Base-by-base conservation (phyloP, 2,329 filamentous ascomycete genomes). In the Penicillium digitatum region DNA sequence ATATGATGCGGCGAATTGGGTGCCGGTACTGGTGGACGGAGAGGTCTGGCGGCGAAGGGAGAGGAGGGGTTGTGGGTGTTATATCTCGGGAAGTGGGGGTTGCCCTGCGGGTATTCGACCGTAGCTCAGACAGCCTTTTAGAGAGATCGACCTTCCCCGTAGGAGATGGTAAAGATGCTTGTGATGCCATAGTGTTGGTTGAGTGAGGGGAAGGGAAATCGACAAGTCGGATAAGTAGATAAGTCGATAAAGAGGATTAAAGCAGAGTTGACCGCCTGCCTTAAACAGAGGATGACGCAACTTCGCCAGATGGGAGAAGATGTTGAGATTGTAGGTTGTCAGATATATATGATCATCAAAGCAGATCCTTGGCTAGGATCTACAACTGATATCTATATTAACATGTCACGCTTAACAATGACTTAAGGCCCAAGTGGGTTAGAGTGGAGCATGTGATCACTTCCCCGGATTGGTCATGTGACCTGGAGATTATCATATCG, bases 1-100 rank as follows among this genome's bases (percentile, higher is more conserved):
- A 93, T 12, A 99, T 77, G 49, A 99, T 97, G 9, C 92, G 84
- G 57, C 92, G 83, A 12, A 80, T 82, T 0, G 94, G 94, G 6
- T 77, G 77, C 55, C 79, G 77, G 77, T 89, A 95, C 6, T 73
- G 75, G 68, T 86, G 78, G 43, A 76, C 79, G 49, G 81, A 79
- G 38, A 81, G 78, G 58, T 85, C 81, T 56, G 87, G 86, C 18
- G 87, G 86, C 44, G 84, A 72, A 32, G 90, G 85, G 9, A 96
- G 81, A 37, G 80, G 70, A 45, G 91, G 91, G 27, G 92, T 95
- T 62, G 82, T 79, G 56, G 92, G 92, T 43, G 88, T 79, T 58
- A 90, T 87, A 22, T 78, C 74, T 59, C 69, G 66, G 39, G 65
- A 54, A 29, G 62, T 57, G 22, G 64, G 54, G 26, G 66, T 62